Conservation (phyloP, 768 basidiomycete genomes). For the Lactarius tabidus region DNA sequence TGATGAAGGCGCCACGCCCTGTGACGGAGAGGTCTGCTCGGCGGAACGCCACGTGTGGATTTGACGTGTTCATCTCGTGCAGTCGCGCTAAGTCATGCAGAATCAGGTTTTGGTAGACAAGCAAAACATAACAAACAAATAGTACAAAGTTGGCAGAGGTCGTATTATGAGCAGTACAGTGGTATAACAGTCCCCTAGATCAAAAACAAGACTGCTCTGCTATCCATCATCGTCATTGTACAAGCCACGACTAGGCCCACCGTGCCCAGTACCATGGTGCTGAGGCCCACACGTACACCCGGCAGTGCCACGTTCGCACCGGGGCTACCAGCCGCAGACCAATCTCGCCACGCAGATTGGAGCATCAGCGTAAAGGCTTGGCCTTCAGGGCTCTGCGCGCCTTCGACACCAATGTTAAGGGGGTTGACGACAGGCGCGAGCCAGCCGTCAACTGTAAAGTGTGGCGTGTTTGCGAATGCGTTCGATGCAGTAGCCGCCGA, state of each 20-base stretch:
- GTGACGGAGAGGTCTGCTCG: no score
- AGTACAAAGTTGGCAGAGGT: not conserved
- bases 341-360: conserved; percentile 73
- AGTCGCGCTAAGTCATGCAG: no score
- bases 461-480: conserved; percentile 23
- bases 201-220: not conserved
- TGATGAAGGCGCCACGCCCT: no score
- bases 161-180: not conserved
- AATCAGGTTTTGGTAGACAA: no score
- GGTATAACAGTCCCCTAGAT: not conserved
- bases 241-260: conserved; percentile 1
- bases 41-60: no score
- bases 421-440: conserved; percentile 76
- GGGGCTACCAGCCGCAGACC: conserved; percentile 53
- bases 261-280: not conserved
- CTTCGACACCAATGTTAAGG: conserved; percentile 43
- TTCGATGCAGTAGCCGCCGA: not conserved
- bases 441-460: conserved; percentile 62
- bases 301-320: conserved; percentile 43
- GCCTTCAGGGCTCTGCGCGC: conserved; percentile 62
- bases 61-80: no score
- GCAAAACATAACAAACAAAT: no score
- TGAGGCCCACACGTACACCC: not conserved
- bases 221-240: not conserved
- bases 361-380: conserved; percentile 77